These are phyloP conservation scores for Ogataea glucozyma DNA, from an alignment of 805 yeast species.

Conservation along the genomic window DNA sequence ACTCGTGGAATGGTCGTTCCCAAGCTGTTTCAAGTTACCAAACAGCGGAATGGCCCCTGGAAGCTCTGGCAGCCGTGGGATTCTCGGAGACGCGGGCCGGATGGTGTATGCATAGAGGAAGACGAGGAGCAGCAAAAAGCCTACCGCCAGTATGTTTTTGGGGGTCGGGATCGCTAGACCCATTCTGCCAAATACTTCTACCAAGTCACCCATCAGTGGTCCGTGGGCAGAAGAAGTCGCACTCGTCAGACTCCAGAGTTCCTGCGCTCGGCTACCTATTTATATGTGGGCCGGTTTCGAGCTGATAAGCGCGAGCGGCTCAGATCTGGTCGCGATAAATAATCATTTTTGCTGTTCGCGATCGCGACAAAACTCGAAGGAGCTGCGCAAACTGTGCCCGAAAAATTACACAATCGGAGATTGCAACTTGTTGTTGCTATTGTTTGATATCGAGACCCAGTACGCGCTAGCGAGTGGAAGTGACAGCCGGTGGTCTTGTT, in stretches of 20 bases:
- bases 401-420: slow-evolving; percentile 1
- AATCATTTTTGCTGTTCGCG: not conserved
- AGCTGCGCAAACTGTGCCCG: not conserved
- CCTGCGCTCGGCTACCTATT: not conserved
- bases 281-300: not conserved
- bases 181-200: no score
- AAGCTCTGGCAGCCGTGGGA: slow-evolving; percentile 34
- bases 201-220: no score
- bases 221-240: no score
- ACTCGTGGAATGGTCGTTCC: slow-evolving; percentile 35
- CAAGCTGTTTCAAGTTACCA: slow-evolving; percentile 34
- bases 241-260: no score
- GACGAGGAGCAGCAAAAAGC: no score
- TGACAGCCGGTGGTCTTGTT: no score
- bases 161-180: not conserved
- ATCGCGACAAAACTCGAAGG: slow-evolving; percentile 1
- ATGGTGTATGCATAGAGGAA: slow-evolving; percentile 22
- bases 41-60: slow-evolving; percentile 34
- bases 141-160: no score
- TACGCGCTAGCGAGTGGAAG: no score
- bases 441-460: no score
- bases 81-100: slow-evolving; percentile 23
- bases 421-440: no score
- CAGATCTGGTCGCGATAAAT: slow-evolving; percentile 4
- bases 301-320: slow-evolving; percentile 1